Evolutionary conservation across 805 yeast genomes (phyloP).

Genomic region (Maudiozyma serrabonitensis): DNA sequence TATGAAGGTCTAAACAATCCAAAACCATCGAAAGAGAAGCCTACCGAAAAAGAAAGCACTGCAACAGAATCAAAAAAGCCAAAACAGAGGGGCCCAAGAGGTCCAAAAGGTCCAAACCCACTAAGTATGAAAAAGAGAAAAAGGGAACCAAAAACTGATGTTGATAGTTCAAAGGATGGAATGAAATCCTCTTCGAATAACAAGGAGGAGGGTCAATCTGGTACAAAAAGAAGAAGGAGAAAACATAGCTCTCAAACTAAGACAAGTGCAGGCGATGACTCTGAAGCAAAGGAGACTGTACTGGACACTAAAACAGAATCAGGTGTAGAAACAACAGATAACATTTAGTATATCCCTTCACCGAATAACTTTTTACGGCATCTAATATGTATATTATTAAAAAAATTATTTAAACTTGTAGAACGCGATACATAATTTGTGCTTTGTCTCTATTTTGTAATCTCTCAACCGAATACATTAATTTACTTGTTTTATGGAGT

Average conservation of each 20-base stretch:
- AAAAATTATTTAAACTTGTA: too few species aligned
- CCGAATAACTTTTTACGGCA: too few species aligned
- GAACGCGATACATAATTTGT: too few species aligned
- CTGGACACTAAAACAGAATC: too few species aligned
- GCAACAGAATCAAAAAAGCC: slow-evolving; percentile 25
- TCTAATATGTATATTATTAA: too few species aligned
- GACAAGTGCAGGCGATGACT: too few species aligned
- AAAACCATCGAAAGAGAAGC: slow-evolving; percentile 17
- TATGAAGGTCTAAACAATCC: slow-evolving; percentile 70
- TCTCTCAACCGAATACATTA: too few species aligned
- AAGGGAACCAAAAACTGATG: slow-evolving; percentile 7
- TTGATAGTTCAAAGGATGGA: background rate
- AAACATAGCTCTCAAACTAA: slow-evolving; percentile 9
- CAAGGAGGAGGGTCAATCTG: background rate
- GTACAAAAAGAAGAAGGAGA: slow-evolving; percentile 13
- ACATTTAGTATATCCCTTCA: too few species aligned
- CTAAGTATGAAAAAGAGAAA: slow-evolving; percentile 76
- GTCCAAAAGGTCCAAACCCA: slow-evolving; percentile 83
- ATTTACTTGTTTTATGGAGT: too few species aligned
- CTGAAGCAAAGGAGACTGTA: background rate
- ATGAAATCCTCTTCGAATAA: background rate
- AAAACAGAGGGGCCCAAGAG: slow-evolving; percentile 42
- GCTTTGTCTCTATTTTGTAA: too few species aligned
- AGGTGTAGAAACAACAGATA: too few species aligned
- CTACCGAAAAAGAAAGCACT: slow-evolving; percentile 30